Percentiles rank a stretch among this genome's conserved stretches.
Conservation (phyloP, 495 filamentous ascomycete species). For the Neurospora sp. region DNA sequence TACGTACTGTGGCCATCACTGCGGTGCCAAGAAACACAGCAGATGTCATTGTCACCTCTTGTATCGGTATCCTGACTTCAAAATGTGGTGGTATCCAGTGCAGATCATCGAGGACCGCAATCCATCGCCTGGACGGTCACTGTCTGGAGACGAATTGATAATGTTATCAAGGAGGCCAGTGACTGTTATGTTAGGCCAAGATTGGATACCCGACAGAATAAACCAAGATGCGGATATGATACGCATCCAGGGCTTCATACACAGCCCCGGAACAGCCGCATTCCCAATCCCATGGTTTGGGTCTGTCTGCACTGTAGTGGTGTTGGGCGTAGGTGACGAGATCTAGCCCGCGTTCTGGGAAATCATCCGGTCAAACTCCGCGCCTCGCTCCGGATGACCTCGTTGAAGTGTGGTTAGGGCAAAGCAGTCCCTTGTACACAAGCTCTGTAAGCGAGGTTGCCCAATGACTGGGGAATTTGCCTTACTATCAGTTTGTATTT, state of each 20-base stretch:
- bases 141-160: neutral
- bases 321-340: slow-evolving; percentile 1
- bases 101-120: neutral
- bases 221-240: neutral
- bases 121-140: neutral
- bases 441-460: neutral
- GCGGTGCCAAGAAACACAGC: neutral
- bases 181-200: neutral
- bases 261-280: neutral
- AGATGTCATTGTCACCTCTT: neutral
- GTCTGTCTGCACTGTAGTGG: slow-evolving; percentile 4
- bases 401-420: neutral
- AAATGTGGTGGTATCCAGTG: neutral
- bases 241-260: neutral
- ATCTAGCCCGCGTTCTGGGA: slow-evolving; percentile 1
- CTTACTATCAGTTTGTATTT: neutral
- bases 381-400: neutral
- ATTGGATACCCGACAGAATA: neutral
- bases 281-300: slow-evolving; percentile 15
- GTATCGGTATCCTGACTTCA: neutral
- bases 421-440: neutral
- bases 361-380: slow-evolving; percentile 1
- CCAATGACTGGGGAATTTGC: neutral
- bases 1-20: neutral
- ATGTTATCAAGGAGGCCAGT: neutral